Base-by-base conservation (phyloP, 2,329 filamentous ascomycete species). In the Cercospora sp. region DNA sequence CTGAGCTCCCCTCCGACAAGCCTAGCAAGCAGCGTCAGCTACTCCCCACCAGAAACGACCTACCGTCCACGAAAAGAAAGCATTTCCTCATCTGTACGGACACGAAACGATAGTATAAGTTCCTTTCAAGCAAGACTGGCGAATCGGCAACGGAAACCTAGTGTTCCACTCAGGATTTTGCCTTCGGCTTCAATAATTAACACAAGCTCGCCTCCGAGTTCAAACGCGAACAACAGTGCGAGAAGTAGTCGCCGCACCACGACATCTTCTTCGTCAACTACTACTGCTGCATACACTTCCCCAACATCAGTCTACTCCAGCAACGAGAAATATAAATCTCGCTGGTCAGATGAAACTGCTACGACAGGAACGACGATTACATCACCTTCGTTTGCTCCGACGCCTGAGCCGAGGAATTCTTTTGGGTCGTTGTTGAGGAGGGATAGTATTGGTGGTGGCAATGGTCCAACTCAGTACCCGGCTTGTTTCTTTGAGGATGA, bases 401-500 rank as follows among this genome's bases (percentile, higher is more conserved):
- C 72, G 7, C 67, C 68, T 6, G 70, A 68, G 1, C 68, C 66
- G 5, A 69, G 74, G 20, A 74, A 70, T 3, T 74, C 71, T 30
- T 76, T 76, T 33, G 72, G 72, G 2, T 72, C 68, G 6, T 57
- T 76, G 48, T 60, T 76, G 33, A 31, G 67, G 58, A 45, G 68
- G 57, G 48, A 73, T 63, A 57, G 72, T 23, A 10, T 33, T 31
- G 30, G 48, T 55, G 48, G 48, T 53, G 48, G 45, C 2, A 10
- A 9, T 12, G 10, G n/a, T n/a, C n/a, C n/a, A n/a, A n/a, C n/a
- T n/a, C 69, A 73, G 31, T 75, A 77, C 64, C 74, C 75, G 10
- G 74, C 70, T 18, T 77, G 75, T 42, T 77, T 77, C 61, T 77
- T 77, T 57, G 75, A 76, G 31, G 70, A 74, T 62, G 73, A 76